Evolutionary conservation across 129 eudicot species (phyloP).

Genomic region (Flaveria sonorensis): DNA sequence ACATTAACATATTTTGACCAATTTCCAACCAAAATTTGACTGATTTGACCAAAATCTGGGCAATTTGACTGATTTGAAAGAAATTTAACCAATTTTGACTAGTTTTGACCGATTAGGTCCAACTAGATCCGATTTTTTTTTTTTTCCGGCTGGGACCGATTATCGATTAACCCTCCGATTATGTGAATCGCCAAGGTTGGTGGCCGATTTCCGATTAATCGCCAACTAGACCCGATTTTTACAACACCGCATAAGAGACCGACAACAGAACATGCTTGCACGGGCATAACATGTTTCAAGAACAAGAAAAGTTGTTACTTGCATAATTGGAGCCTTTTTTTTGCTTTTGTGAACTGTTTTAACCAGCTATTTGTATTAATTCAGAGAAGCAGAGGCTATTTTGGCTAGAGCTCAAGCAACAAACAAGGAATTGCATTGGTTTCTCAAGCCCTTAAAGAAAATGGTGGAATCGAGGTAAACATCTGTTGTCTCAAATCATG

Average conservation of each 20-base stretch:
- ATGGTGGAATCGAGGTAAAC: constrained; percentile 77
- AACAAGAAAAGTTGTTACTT: not conserved
- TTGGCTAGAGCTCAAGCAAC: constrained; percentile 79
- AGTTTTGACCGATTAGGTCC: too few relatives aligned
- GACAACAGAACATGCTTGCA: not conserved
- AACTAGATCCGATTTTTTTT: too few relatives aligned
- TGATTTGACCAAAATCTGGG: too few relatives aligned
- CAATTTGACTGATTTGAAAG: too few relatives aligned
- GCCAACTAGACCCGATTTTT: too few relatives aligned
- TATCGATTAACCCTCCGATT: too few relatives aligned
- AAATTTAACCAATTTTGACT: too few relatives aligned
- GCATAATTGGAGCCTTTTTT: constrained; percentile 13
- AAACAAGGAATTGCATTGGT: constrained; percentile 68
- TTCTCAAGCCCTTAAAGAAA: constrained; percentile 61
- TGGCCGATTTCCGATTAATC: too few relatives aligned
- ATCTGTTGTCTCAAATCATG: constrained; percentile 1
- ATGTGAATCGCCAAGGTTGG: too few relatives aligned
- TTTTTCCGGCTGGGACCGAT: too few relatives aligned
- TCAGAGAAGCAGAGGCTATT: constrained; percentile 94
- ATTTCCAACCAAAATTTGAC: too few relatives aligned
- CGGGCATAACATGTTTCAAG: not conserved
- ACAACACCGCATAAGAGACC: not conserved
- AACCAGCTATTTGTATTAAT: constrained; percentile 5
- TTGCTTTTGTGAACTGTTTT: not conserved
- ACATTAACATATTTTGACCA: too few relatives aligned